A percentile compares a stretch with the other conserved stretches of the same genome.
Conservation (phyloP, 148 eudicot species). For the Selenicereus undatus region DNA sequence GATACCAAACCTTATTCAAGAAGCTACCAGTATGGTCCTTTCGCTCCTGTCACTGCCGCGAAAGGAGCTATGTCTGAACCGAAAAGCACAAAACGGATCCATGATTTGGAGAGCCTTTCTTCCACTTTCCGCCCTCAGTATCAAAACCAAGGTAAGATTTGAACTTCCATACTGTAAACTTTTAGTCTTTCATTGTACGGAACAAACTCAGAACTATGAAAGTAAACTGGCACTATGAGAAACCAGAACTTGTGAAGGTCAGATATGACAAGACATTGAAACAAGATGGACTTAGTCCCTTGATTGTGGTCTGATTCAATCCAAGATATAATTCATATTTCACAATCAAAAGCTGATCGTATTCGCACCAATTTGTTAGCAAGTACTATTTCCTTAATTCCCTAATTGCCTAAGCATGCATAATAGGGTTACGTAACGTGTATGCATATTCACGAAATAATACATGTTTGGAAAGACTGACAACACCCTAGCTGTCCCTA, state of each 20-base stretch:
- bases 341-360: neutral
- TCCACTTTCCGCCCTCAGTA: conserved; percentile 68
- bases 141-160: conserved; percentile 73
- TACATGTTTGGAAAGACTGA: no score
- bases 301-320: neutral
- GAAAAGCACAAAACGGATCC: conserved; percentile 30
- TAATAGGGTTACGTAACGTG: no score
- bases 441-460: no score
- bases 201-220: neutral
- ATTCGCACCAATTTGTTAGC: neutral
- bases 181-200: neutral
- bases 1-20: conserved; percentile 27
- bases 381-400: no score
- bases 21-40: conserved; percentile 67
- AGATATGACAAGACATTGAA: neutral
- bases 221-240: neutral
- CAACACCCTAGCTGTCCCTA: no score
- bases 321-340: neutral
- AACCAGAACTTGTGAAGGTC: neutral
- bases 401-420: no score
- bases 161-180: no score
- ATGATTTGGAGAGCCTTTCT: conserved; percentile 64
- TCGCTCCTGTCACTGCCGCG: conserved; percentile 63
- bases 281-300: neutral
- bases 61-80: conserved; percentile 36